A percentile compares a stretch with the other conserved stretches of the same genome.
These are phyloP conservation scores for Polyporus tsugae DNA, from an alignment of 1,284 basidiomycete genomes.

Conservation along the genomic window DNA sequence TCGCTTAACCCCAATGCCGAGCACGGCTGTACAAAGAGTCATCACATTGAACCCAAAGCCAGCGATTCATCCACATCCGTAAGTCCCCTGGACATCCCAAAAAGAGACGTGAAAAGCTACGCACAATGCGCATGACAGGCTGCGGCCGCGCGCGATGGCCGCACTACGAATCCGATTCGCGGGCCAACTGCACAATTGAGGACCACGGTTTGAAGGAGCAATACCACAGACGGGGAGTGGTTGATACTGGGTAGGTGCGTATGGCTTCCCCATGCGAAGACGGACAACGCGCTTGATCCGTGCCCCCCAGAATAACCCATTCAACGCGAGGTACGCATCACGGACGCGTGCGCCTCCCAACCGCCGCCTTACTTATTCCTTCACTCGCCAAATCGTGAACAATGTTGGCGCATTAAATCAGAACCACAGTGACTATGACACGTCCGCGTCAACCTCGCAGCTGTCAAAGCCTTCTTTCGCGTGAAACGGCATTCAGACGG, in stretches of 20 bases:
- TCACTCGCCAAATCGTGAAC: not conserved
- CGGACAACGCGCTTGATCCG: constrained; percentile 10
- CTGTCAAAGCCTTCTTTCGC: not conserved
- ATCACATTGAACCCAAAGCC: not conserved
- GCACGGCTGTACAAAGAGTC: not conserved
- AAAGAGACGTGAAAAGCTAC: not conserved
- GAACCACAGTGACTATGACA: not conserved
- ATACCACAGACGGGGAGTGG: not conserved
- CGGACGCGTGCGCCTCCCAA: not conserved
- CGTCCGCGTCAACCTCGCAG: not conserved
- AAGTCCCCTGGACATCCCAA: constrained; percentile 1
- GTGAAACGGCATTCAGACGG: not conserved
- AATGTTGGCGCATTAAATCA: not conserved
- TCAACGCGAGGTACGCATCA: not conserved
- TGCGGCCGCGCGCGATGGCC: not conserved
- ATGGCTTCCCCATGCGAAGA: constrained; percentile 10
- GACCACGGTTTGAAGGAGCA: not conserved
- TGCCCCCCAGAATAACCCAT: not conserved
- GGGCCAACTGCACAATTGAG: not conserved
- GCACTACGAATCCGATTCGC: not conserved
- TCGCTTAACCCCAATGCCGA: not conserved
- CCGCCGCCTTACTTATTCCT: not conserved
- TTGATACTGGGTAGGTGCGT: constrained; percentile 10
- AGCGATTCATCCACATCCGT: not conserved
- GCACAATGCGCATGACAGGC: not conserved